Evolutionary conservation across 345 rosid species (phyloP).

Genomic region (Syzygium aqueum): DNA sequence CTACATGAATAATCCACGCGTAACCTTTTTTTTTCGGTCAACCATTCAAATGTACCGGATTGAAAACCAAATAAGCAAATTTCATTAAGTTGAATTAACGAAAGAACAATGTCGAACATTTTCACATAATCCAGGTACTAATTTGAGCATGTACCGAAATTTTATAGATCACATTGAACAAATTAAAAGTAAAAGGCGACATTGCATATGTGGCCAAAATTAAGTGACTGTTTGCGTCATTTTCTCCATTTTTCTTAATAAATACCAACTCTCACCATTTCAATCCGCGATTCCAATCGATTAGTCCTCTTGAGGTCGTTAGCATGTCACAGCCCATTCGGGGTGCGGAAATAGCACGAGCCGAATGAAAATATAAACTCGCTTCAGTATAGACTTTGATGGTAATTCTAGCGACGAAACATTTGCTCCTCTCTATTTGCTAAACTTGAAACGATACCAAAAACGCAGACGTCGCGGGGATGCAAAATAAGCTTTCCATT

Average conservation of each 20-base stretch:
- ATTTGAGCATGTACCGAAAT: not conserved
- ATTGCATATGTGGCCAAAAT: rapidly evolving
- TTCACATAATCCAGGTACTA: not conserved
- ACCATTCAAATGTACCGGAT: rapidly evolving
- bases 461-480: not conserved
- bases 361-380: not conserved
- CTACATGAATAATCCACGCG: not conserved
- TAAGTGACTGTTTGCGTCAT: not conserved
- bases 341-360: not conserved
- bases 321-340: not conserved
- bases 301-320: not conserved
- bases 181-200: not conserved
- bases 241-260: not conserved
- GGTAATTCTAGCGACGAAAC: not conserved
- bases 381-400: rapidly evolving
- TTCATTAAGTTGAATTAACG: not conserved
- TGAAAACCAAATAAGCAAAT: not conserved
- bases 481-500: not conserved
- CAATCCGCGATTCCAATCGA: not conserved
- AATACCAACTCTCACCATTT: not conserved
- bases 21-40: not conserved
- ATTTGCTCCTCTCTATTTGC: not conserved
- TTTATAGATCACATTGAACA: rapidly evolving
- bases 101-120: not conserved
- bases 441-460: too few species aligned